A percentile compares a stretch with the other conserved stretches of the same genome.
These are phyloP conservation scores for Neopestalotiopsis rosae DNA, from an alignment of 2,329 filamentous ascomycete species.

Conservation along the genomic window DNA sequence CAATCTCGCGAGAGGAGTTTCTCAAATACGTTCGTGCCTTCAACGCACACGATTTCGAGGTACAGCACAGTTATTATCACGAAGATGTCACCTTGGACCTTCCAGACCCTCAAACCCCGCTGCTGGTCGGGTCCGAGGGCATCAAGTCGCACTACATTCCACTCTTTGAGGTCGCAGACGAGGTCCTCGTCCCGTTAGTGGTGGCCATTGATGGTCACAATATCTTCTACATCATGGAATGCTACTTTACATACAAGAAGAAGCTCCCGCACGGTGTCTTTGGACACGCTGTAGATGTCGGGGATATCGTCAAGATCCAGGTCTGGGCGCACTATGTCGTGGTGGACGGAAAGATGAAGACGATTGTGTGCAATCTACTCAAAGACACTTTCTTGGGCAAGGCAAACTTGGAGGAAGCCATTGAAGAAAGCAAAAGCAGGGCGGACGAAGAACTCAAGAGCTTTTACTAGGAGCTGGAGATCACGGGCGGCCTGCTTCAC, in stretches of 20 bases:
- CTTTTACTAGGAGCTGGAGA: neutral
- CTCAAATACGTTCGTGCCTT: constrained; percentile 13
- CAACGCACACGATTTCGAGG: constrained; percentile 8
- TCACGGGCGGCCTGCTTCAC: neutral
- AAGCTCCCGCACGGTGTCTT: constrained; percentile 4
- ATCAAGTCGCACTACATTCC: constrained; percentile 9
- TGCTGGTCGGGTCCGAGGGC: constrained; percentile 1
- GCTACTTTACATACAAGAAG: constrained; percentile 13
- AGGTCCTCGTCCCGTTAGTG: constrained; percentile 5
- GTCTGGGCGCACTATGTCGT: constrained; percentile 8
- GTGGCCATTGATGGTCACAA: constrained; percentile 11
- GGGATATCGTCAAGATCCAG: constrained; percentile 8
- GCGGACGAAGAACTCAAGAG: neutral
- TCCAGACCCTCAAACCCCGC: constrained; percentile 9
- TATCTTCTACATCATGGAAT: constrained; percentile 8
- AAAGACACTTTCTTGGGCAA: constrained; percentile 7
- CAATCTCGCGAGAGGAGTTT: constrained; percentile 7
- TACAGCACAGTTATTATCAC: constrained; percentile 9
- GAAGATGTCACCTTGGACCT: constrained; percentile 5
- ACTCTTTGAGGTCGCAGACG: constrained; percentile 8
- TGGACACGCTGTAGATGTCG: constrained; percentile 10
- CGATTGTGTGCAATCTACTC: constrained; percentile 3
- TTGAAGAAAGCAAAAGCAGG: neutral
- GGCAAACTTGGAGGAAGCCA: constrained; percentile 10
- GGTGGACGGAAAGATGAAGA: constrained; percentile 11